These are phyloP conservation scores for Wallacemonas sp. DNA, from an alignment of 208 protist genomes.

Conservation along the genomic window DNA sequence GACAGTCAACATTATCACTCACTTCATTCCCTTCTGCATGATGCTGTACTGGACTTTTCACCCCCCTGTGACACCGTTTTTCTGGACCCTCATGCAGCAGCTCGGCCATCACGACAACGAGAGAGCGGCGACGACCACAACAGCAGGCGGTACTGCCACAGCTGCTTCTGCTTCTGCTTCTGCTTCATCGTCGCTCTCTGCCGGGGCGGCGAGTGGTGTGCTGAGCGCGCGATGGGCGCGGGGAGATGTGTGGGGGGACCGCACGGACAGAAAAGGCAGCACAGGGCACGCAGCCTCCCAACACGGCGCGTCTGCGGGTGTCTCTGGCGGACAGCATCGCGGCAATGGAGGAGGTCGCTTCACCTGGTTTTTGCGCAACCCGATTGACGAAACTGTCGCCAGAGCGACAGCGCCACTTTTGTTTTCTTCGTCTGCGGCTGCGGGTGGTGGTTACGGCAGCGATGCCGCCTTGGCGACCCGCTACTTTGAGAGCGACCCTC, in stretches of 20 bases:
- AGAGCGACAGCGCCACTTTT: constrained; percentile 5
- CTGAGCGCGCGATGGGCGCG: neutral
- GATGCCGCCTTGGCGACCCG: neutral
- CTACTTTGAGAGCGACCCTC: constrained; percentile 2
- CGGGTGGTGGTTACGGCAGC: neutral
- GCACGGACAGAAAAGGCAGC: neutral
- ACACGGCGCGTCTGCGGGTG: neutral
- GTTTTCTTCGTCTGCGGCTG: neutral
- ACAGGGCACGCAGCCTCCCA: no score
- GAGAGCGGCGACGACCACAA: neutral
- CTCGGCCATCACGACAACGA: neutral
- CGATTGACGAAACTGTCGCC: constrained; percentile 5
- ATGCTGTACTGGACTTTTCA: constrained; percentile 26
- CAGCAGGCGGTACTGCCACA: neutral
- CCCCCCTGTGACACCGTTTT: constrained; percentile 30
- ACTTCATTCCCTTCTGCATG: constrained; percentile 43
- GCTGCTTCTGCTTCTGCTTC: neutral
- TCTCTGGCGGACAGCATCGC: neutral
- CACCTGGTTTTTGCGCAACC: constrained; percentile 9
- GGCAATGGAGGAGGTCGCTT: neutral
- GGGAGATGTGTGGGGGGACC: constrained; percentile 9
- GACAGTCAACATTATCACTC: constrained; percentile 53
- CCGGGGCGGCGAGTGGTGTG: neutral
- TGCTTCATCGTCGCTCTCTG: neutral
- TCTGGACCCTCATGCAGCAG: constrained; percentile 10